phyloP scores from a whole-genome alignment of 805 yeast species.

The Schwanniomyces vanrijiae region DNA sequence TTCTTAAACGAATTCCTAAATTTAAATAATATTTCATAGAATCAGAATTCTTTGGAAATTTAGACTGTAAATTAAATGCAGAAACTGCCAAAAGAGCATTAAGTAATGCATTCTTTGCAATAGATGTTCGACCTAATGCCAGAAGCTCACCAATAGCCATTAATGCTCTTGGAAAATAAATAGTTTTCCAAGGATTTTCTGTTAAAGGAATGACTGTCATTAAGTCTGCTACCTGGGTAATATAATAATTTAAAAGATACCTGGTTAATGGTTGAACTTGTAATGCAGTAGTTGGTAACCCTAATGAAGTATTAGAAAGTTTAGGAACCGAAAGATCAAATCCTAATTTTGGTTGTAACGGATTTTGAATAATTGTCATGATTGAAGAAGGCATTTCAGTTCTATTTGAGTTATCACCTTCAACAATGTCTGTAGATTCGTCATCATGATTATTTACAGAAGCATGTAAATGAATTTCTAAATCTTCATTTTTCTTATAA shows the following conservation, averaged over 20 bases:
- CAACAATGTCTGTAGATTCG: conserved; percentile 32
- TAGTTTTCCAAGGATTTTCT: conserved; percentile 84
- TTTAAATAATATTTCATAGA: conserved; percentile 68
- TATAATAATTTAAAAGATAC: conserved; percentile 69
- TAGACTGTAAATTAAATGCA: conserved; percentile 77
- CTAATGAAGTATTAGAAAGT: conserved; percentile 19
- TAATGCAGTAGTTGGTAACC: conserved; percentile 60
- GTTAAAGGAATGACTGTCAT: conserved; percentile 72
- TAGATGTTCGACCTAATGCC: conserved; percentile 70
- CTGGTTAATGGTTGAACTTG: conserved; percentile 70
- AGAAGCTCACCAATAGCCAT: conserved; percentile 80
- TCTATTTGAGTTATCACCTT: conserved; percentile 28
- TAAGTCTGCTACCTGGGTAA: conserved; percentile 72
- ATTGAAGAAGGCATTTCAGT: conserved; percentile 53
- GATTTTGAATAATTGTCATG: conserved; percentile 49
- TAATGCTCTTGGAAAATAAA: conserved; percentile 82
- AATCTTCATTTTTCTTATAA: conserved; percentile 34
- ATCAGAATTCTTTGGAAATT: conserved; percentile 63
- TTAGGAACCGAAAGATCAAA: conserved; percentile 37
- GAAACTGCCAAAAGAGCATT: conserved; percentile 80
- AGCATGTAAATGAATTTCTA: conserved; percentile 46
- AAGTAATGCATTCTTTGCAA: conserved; percentile 73
- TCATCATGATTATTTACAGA: conserved; percentile 26
- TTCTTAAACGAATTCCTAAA: conserved; percentile 70
- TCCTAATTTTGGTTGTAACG: conserved; percentile 40